Base-by-base conservation (phyloP, 2,329 filamentous ascomycete genomes). In the Aureobasidium namibiae region DNA sequence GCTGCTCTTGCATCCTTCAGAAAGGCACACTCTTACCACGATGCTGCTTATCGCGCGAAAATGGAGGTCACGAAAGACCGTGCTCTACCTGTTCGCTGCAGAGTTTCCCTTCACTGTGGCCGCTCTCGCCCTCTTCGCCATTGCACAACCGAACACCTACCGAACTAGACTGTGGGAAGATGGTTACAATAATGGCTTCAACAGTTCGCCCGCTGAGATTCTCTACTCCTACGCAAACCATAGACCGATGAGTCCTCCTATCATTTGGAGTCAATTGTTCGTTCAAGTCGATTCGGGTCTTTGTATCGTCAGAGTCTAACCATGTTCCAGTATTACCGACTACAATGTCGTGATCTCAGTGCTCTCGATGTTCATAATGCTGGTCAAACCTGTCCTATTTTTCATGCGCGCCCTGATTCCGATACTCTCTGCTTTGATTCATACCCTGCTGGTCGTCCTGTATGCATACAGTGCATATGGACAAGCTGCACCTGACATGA, bases 271-370 rank as follows among this genome's bases (percentile, higher is more conserved):
- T 61, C 74, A 78, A 68, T 82, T 81, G 88, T 92, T 72, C 75
- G 87, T 82, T 33, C 2, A 31, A 7, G 11, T 33, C n/a, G 21
- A 31, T 31, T 41, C 49, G 13, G 26, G n/a, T 45, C 7, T 26
- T 9, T 8, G 13, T 24, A 9, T 29, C 31, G 16, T 14, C 31
- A 21, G n/a, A 33, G 6, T 54, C 8, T 39, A 36, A 38, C 34
- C 14, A 21, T 24, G 45, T 16, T 52, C 34, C 68, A 92, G 88
- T 59, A 77, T 90, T 63, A 90, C 88, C 49, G 78, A 86, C 65
- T 90, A 82, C 75, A 90, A 92, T 68, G 83, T 91, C 65, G 86
- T 86, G 68, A 86, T 91, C 65, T 87, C 87, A 38, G 81, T 92
- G 64, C 77, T 90, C 57, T 85, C 84, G 60, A 86, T 89, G 70